Conservation (phyloP, 371 early-diverging fungal species). For the Mucor plumbeus region DNA sequence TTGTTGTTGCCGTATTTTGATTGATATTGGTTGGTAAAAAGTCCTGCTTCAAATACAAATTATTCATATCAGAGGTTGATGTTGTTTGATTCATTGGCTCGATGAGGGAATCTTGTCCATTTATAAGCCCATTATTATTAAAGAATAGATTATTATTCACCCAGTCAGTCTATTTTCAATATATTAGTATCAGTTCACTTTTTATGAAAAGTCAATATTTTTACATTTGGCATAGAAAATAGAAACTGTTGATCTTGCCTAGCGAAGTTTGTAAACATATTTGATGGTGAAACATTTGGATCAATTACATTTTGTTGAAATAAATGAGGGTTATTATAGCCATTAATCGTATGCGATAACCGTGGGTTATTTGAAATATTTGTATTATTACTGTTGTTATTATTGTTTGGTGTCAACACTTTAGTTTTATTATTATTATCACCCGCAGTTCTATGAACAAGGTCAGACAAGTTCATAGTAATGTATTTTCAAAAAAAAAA, state of each 20-base stretch:
- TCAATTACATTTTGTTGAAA: conserved; percentile 19
- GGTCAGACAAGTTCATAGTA: conserved; percentile 44
- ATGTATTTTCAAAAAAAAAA: neutral
- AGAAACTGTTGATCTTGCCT: conserved; percentile 22
- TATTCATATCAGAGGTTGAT: neutral
- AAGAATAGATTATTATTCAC: conserved; percentile 24
- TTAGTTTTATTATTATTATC: conserved; percentile 21
- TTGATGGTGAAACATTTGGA: conserved; percentile 16
- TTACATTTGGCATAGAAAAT: conserved; percentile 24
- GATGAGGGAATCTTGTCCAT: neutral
- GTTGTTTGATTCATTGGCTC: conserved; percentile 6
- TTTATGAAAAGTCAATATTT: neutral
- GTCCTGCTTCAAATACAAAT: conserved; percentile 6
- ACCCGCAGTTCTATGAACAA: conserved; percentile 41
- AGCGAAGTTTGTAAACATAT: conserved; percentile 13
- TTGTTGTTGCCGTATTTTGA: neutral
- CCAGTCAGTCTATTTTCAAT: conserved; percentile 24
- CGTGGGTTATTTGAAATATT: neutral
- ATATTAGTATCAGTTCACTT: neutral
- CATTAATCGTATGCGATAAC: neutral
- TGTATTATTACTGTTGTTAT: conserved; percentile 1
- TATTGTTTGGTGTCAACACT: neutral
- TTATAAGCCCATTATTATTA: conserved; percentile 4
- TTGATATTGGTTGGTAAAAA: conserved; percentile 4
- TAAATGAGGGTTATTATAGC: conserved; percentile 1